Base-by-base conservation (phyloP, 2,329 filamentous ascomycete species). In the Ceratocystis cubensis region DNA sequence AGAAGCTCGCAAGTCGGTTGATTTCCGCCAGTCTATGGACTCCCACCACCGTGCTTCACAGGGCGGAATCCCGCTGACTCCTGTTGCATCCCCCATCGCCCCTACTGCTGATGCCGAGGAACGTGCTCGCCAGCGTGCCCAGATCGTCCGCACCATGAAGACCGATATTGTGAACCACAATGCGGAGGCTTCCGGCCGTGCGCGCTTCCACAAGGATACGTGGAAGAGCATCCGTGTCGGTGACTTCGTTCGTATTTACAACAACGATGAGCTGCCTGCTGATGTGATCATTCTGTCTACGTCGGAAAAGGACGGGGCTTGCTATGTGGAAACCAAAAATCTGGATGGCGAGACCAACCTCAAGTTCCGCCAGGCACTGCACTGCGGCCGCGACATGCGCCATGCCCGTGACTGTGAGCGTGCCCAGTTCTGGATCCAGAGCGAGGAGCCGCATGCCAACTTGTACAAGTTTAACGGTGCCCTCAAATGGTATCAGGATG, bases 291-390 rank as follows among this genome's bases (percentile, higher is more conserved):
- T 99, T 56, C 78, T 99, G 28, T 89, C 94, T 1, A 97, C 94
- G 0, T 96, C 94, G 1, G 94, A 97, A 71, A 83, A 88, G 0
- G 94, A 99, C 71, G 94, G 94, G 63, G 90, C 90, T 46, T 99
- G 94, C 76, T 99, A 96, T 72, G 88, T 99, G 25, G 94, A 99
- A 76, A 99, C 94, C 1, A 99, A 97, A 79, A 97, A 96, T 74
- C 75, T 99, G 79, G 94, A 99, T 73, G 94, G 94, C 63, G 94
- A 99, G 77, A 99, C 94, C 1, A 99, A 99, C 72, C 78, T 99
- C 69, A 99, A 99, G 76, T 91, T 96, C 69, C 88, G 94, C 68
- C 89, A 93, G 73, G 91, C 94, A 22, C 81, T 99, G 53, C 89
- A 93, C 70, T 94, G 90, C 72, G 89, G 92, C 13, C 86, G 88